Percentiles rank a stretch among this genome's conserved stretches.
These are phyloP conservation scores for Hypoxylon perforatum DNA, from an alignment of 495 filamentous ascomycete genomes.

Conservation along the genomic window DNA sequence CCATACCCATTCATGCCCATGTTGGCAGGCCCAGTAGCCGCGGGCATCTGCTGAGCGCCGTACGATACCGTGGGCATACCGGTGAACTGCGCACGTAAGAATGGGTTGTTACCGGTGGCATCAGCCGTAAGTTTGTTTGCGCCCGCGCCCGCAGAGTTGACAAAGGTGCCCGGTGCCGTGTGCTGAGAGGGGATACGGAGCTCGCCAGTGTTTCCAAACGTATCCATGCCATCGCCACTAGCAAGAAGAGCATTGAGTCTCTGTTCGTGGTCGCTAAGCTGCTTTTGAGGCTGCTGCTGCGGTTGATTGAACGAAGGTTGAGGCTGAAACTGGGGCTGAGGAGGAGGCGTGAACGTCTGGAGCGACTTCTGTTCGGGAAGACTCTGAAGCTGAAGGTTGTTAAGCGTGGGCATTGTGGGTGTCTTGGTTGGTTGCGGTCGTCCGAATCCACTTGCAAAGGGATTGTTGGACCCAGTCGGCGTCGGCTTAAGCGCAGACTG, in stretches of 20 bases:
- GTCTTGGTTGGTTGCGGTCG: slow-evolving; percentile 59
- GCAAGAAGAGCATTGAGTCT: slow-evolving; percentile 90
- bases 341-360: slow-evolving; percentile 55
- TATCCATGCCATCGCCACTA: slow-evolving; percentile 90
- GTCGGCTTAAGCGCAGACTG: slow-evolving; percentile 66
- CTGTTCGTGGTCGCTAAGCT: slow-evolving; percentile 80
- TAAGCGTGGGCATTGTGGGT: slow-evolving; percentile 61
- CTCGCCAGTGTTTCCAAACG: slow-evolving; percentile 95
- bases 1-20: slow-evolving; percentile 54
- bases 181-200: slow-evolving; percentile 96
- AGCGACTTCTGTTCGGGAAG: slow-evolving; percentile 78
- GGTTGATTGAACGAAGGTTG: slow-evolving; percentile 52
- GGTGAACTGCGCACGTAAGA: slow-evolving; percentile 82
- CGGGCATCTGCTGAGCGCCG: slow-evolving; percentile 69
- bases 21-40: slow-evolving; percentile 78
- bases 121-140: slow-evolving; percentile 75
- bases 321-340: slow-evolving; percentile 34
- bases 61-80: slow-evolving; percentile 75
- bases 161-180: slow-evolving; percentile 94
- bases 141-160: slow-evolving; percentile 90
- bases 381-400: slow-evolving; percentile 73
- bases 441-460: slow-evolving; percentile 74
- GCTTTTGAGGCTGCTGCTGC: slow-evolving; percentile 63
- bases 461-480: slow-evolving; percentile 95
- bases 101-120: slow-evolving; percentile 90